Base-by-base conservation (phyloP, 495 filamentous ascomycete species). In the Penicillium antarcticum region DNA sequence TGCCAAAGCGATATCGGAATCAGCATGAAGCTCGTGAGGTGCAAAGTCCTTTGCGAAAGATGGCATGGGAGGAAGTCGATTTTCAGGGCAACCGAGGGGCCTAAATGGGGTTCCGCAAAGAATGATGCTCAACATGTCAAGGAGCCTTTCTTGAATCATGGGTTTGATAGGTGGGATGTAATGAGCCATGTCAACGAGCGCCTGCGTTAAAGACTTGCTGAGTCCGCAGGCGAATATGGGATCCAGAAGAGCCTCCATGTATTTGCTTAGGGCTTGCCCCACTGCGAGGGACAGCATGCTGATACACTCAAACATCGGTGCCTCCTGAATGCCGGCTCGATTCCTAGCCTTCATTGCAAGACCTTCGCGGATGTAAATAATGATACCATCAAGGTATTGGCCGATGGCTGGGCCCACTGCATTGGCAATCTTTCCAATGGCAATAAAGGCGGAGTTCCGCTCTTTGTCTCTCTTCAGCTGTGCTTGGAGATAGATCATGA, bases 381-480 rank as follows among this genome's bases (percentile, higher is more conserved):
- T 79, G 45, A 97, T 94, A 16, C 88, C 85, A 65, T 97, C 95
- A 7, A 99, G 81, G 58, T 97, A 99, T 18, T 91, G 90, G n/a
- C 87, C 85, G 65, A 97, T 97, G 26, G 88, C 83, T 42, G 87
- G 92, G 47, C 89, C 91, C 42, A 97, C 91, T 7, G 95, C 89
- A 71, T 94, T 90, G n/a, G 92, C 94, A 58, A 99, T 88, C 59
- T 94, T 87, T 21, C 94, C 94, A 58, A 99, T 95, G 10, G 94
- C 94, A 39, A 95, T 80, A 57, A 97, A 97, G 14, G 94, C 92
- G 35, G 90, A 81, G 63, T 94, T 94, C 13, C 92, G 80, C 53
- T 97, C 92, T 65, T 90, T 92, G 42, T 95, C 88, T 64, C 91
- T 90, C 72, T 96, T 96, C n/a, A 99, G 81, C 72, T 97, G 92